Percentiles rank a stretch among this genome's conserved stretches.
Conservation (phyloP, 1,284 basidiomycete species). For the Microbotryomycetes sp. region DNA sequence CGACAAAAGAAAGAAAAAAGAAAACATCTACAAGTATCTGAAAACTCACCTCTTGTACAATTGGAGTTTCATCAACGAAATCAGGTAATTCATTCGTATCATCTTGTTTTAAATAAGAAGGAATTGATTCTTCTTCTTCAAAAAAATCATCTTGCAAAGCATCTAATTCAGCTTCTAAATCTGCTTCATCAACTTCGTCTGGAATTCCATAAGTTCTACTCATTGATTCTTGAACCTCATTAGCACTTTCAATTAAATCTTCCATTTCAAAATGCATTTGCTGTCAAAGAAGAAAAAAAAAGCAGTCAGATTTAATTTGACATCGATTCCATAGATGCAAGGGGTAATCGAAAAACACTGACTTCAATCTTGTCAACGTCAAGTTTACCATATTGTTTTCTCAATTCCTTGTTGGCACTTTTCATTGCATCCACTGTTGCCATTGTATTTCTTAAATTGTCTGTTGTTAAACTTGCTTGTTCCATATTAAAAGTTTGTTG, state of each 20-base stretch:
- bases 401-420: constrained; percentile 93
- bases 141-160: constrained; percentile 69
- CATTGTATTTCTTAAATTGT: constrained; percentile 98
- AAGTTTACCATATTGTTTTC: constrained; percentile 94
- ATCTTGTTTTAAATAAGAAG: constrained; percentile 76
- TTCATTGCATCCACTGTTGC: constrained; percentile 99
- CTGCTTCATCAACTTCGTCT: constrained; percentile 95
- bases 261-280: constrained; percentile 97
- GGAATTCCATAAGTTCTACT: constrained; percentile 92
- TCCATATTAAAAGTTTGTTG: constrained; percentile 99
- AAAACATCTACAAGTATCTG: too few species aligned
- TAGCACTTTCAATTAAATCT: constrained; percentile 91
- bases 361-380: constrained; percentile 99
- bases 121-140: constrained; percentile 70
- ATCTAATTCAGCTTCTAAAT: constrained; percentile 91
- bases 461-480: constrained; percentile 87
- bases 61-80: constrained; percentile 76
- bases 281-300: constrained; percentile 45
- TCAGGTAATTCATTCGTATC: constrained; percentile 67
- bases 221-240: constrained; percentile 93
- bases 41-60: constrained; percentile 22
- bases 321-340: background rate
- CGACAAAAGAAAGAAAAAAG: fast-evolving
- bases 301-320: background rate
- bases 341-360: constrained; percentile 28